A percentile compares a stretch with the other conserved stretches of the same genome.
phyloP scores from a whole-genome alignment of 345 rosid genomes.

The Geranium brycei region DNA sequence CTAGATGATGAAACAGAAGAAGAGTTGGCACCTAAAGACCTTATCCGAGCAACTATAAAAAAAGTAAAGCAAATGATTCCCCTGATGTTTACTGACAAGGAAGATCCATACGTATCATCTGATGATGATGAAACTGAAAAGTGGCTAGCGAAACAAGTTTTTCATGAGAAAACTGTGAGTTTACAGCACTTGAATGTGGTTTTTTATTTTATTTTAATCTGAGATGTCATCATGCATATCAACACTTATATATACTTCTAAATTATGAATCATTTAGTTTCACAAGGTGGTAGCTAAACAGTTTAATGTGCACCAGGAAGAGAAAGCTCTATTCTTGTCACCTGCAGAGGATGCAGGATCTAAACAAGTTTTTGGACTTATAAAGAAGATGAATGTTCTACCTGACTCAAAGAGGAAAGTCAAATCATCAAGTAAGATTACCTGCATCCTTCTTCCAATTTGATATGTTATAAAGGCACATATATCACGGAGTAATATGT shows the following conservation, averaged over 20 bases:
- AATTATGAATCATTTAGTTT: background rate
- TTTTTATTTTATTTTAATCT: background rate
- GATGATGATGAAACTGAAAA: constrained; percentile 79
- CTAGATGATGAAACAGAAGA: constrained; percentile 31
- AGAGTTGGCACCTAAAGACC: constrained; percentile 28
- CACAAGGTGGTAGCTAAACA: constrained; percentile 5
- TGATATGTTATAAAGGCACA: constrained; percentile 1
- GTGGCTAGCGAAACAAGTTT: constrained; percentile 27
- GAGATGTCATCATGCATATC: background rate
- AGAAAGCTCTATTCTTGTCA: constrained; percentile 30
- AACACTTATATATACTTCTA: background rate
- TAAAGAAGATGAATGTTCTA: constrained; percentile 48
- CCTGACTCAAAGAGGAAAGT: constrained; percentile 49
- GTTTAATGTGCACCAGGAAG: constrained; percentile 39
- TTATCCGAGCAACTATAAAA: constrained; percentile 42
- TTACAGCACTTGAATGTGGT: constrained; percentile 1
- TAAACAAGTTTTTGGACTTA: constrained; percentile 52
- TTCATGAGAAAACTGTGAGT: constrained; percentile 60
- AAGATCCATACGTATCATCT: constrained; percentile 66
- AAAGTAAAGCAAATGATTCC: constrained; percentile 82
- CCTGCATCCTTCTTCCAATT: constrained; percentile 2
- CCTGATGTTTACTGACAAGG: constrained; percentile 72
- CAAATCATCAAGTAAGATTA: constrained; percentile 52
- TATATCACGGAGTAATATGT: background rate
- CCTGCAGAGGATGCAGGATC: constrained; percentile 45